Percentiles rank a stretch among this genome's conserved stretches.
Evolutionary conservation across 257 asterid species (phyloP).

Genomic region (Gardenia jasminoides): DNA sequence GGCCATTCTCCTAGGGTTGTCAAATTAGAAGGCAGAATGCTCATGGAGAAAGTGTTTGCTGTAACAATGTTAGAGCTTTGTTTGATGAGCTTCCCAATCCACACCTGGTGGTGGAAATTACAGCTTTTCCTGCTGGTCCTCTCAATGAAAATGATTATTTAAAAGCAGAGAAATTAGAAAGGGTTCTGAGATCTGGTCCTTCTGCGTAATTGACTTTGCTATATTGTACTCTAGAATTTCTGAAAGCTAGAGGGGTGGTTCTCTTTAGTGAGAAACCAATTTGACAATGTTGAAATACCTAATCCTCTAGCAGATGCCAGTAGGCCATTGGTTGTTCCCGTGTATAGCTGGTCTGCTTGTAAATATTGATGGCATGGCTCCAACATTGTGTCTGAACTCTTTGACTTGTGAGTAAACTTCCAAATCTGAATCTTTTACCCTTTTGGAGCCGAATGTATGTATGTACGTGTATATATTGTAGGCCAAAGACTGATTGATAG

Average conservation of each 20-base stretch:
- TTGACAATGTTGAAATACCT: neutral
- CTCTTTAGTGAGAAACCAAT: neutral
- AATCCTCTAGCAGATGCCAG: neutral
- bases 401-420: too few relatives aligned
- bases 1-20: slow-evolving; percentile 59
- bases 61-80: slow-evolving; percentile 90
- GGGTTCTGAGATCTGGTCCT: slow-evolving; percentile 84
- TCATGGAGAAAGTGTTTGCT: slow-evolving; percentile 92
- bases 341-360: too few relatives aligned
- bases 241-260: neutral
- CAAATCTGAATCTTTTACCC: too few relatives aligned
- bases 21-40: slow-evolving; percentile 94
- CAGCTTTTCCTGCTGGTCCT: slow-evolving; percentile 91
- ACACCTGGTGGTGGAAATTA: slow-evolving; percentile 70
- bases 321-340: neutral
- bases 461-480: too few relatives aligned
- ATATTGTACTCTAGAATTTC: neutral
- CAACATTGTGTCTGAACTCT: too few relatives aligned
- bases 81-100: slow-evolving; percentile 98
- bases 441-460: too few relatives aligned
- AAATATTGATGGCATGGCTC: too few relatives aligned
- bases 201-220: slow-evolving; percentile 39
- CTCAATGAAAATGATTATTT: slow-evolving; percentile 73
- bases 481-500: too few relatives aligned
- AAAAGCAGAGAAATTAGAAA: slow-evolving; percentile 86